phyloP scores from a whole-genome alignment of 805 yeast genomes.

The Nakazawaea wickerhamii region DNA sequence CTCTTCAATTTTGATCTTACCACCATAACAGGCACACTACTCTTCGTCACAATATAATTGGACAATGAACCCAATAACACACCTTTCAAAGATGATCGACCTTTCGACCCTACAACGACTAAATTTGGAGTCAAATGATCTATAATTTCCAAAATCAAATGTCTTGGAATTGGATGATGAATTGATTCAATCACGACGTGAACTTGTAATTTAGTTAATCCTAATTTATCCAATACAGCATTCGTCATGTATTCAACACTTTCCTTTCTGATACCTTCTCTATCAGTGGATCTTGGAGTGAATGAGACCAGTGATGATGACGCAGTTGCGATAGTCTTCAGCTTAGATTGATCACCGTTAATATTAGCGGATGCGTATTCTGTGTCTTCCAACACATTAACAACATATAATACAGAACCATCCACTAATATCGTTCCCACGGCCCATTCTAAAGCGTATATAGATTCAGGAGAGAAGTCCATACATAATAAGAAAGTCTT shows the following conservation, averaged over 20 bases:
- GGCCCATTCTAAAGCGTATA: constrained; percentile 82
- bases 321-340: constrained; percentile 9
- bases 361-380: constrained; percentile 29
- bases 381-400: constrained; percentile 50
- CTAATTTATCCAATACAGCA: constrained; percentile 38
- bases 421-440: constrained; percentile 80
- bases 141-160: constrained; percentile 61
- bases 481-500: constrained; percentile 71
- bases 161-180: constrained; percentile 72
- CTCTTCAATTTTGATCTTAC: constrained; percentile 69
- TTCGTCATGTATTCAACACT: constrained; percentile 40
- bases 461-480: constrained; percentile 79
- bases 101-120: constrained; percentile 73
- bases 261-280: constrained; percentile 35
- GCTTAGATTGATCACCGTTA: constrained; percentile 27
- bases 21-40: constrained; percentile 76
- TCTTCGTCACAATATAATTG: constrained; percentile 65
- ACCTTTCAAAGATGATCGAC: constrained; percentile 66
- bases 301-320: constrained; percentile 9
- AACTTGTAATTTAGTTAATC: constrained; percentile 63
- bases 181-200: constrained; percentile 70
- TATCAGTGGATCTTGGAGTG: constrained; percentile 12
- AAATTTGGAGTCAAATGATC: constrained; percentile 68
- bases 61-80: constrained; percentile 69
- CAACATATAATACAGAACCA: constrained; percentile 74